Evolutionary conservation across 176 grass and related monocot species (phyloP).

Genomic region (Hsuehochloa calcarea): DNA sequence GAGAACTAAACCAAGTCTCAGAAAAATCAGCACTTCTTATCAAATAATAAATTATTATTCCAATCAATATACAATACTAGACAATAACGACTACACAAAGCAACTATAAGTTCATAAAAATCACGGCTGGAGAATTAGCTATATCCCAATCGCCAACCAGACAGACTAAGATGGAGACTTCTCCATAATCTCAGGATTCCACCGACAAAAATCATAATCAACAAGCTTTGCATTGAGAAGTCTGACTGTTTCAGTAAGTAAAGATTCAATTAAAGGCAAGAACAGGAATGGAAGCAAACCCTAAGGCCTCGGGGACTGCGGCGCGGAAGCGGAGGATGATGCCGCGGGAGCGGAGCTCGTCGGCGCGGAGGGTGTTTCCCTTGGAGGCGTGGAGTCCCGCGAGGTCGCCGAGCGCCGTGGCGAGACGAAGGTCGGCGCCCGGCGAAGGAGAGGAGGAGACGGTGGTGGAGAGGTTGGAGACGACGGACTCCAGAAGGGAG

Average conservation of each 20-base stretch:
- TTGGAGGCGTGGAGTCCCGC: conserved; percentile 64
- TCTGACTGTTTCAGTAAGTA: not conserved
- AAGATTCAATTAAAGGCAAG: conserved; percentile 2
- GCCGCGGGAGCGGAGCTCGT: conserved; percentile 69
- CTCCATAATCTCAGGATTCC: not conserved
- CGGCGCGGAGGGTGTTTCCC: conserved; percentile 61
- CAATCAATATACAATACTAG: not conserved
- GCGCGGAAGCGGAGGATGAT: conserved; percentile 50
- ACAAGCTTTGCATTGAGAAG: not conserved
- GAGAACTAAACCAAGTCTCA: not conserved
- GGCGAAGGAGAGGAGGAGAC: not conserved
- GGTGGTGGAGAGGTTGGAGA: conserved; percentile 39
- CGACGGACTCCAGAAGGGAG: conserved; percentile 61
- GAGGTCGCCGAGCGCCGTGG: conserved; percentile 73
- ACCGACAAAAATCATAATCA: not conserved
- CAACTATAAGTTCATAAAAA: not conserved
- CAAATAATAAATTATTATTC: not conserved
- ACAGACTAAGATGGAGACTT: not conserved
- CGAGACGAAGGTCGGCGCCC: conserved; percentile 45
- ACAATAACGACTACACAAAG: not conserved
- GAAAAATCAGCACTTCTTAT: not conserved
- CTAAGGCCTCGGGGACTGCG: conserved; percentile 20
- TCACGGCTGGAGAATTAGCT: not conserved
- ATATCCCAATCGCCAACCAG: not conserved
- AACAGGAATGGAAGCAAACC: conserved; percentile 30